Evolutionary conservation across 164 flowering plant species (phyloP), one percentile per base, ranked within the genome.

Genomic region (Berberis vulgaris): DNA sequence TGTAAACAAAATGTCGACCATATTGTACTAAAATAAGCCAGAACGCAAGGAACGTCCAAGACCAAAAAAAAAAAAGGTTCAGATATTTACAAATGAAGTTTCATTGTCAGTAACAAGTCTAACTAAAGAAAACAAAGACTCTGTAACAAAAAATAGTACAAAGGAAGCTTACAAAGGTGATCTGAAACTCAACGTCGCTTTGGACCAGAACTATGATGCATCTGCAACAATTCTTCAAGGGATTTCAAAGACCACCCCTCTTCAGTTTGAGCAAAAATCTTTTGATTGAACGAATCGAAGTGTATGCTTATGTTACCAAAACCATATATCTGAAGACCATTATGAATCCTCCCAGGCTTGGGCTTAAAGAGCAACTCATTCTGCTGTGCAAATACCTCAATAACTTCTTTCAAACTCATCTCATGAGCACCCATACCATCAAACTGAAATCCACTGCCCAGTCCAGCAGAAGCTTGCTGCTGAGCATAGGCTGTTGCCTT

Each of bases 321-420:
- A 8, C 90, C 89, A 76, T 91, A 91, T 61, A 94, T 80, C 70
- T 89, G 99, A 60, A 75, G 84, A 59, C 96, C 96, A 67, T 94
- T 76, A 62, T 87, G 85, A 69, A 73, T 79, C 73, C 96, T 77
- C 4, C 90, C 91, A 43, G 87, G 87, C 70, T 91, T 94, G 9
- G 87, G 93, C 76, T 77, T 86, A 67, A 94, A 94, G 6, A 78
- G 67, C 71, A 94, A 67, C 41, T 82, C 89, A 72, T 91, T 73
- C 45, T 81, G 81, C 72, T 81, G 85, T 0, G 99, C 96, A 77
- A 79, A 77, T 26, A 76, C 68, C 72, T 84, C 89, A 54, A 91
- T 66, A 59, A 79, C 82, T 74, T 94, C 96, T 76, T 86, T 94
- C 79, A 91, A 69, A 72, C 80, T 94, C 91, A 85, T 69, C 69